phyloP scores from a whole-genome alignment of 1,284 basidiomycete genomes.

The Apiotrichum porosum region DNA sequence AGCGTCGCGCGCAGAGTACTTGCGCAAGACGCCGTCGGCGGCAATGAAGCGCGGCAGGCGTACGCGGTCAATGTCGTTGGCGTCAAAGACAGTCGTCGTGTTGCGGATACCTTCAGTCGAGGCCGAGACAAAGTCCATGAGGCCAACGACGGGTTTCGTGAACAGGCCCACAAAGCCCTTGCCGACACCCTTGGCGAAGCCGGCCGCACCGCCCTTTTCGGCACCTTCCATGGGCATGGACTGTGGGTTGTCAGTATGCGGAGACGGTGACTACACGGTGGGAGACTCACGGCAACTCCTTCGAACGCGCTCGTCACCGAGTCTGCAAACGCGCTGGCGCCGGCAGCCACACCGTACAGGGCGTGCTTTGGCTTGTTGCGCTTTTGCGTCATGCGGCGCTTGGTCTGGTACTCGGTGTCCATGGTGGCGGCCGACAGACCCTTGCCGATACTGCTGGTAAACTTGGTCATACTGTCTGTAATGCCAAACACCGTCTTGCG shows the following conservation, averaged over 20 bases:
- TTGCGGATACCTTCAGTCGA: constrained; percentile 98
- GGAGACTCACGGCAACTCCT: constrained; percentile 87
- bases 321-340: constrained; percentile 88
- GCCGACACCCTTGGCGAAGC: constrained; percentile 97
- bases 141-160: constrained; percentile 94
- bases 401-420: constrained; percentile 90
- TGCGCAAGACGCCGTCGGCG: constrained; percentile 76
- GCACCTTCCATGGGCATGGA: constrained; percentile 96
- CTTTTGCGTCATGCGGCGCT: constrained; percentile 78
- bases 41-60: constrained; percentile 84
- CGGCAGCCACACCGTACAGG: constrained; percentile 91
- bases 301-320: constrained; percentile 94
- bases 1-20: constrained; percentile 83
- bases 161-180: constrained; percentile 88
- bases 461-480: constrained; percentile 92
- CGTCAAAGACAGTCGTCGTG: constrained; percentile 97
- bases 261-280: constrained; percentile 48
- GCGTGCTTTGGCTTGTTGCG: constrained; percentile 95
- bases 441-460: constrained; percentile 96
- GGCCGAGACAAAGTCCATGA: constrained; percentile 93
- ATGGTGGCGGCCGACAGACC: constrained; percentile 95
- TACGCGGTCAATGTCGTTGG: constrained; percentile 80
- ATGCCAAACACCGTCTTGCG: constrained; percentile 99
- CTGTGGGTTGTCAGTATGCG: constrained; percentile 51
- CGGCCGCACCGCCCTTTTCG: constrained; percentile 85